Evolutionary conservation across 371 early-diverging fungal genomes (phyloP), one percentile per base, ranked within the genome.

Genomic region (Actinomucor elegans): DNA sequence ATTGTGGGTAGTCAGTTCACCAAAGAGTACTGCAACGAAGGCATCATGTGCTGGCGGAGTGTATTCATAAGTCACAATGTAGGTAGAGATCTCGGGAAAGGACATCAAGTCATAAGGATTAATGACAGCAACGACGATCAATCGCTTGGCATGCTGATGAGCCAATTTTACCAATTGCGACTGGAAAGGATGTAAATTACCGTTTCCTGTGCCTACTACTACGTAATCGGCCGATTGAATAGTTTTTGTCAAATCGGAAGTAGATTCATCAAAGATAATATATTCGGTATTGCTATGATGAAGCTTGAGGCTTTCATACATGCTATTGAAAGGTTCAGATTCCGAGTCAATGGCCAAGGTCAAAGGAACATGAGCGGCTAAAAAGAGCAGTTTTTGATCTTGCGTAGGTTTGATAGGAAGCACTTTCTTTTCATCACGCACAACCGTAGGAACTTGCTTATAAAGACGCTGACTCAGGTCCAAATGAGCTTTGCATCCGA

Each of bases 21-120:
- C 75, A 64, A 78, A 71, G 11, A 78, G 27, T 4, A 61, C 9
- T 14, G 59, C 55, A n/a, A 73, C 59, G 21, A 61, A 61, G 1
- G 79, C 69, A 52, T 78, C 73, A 24, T 69, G 67, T 1, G 79
- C 79, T 29, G 79, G 73, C 14, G 75, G 73, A 1, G 75, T 71
- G 34, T 75, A 75, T 40, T 78, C 79, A 50, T 69, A 78, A 0
- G 79, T 70, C 18, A 73, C 73, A 6, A 73, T 17, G 24, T 69
- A 75, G 10, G 79, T 71, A 32, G 59, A 53, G 14, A 78, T 40
- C 1, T 64, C 63, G 2, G 71, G 58, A 35, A 75, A 78, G 4
- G 52, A 64, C 59, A 64, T 69, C 7, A 73, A 52, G 52, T 78
- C 79, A 48, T 78, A 75, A 9, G 79, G 79, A 32, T 78, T 78